Conservation (phyloP, 768 basidiomycete genomes). For the Trametes coccinea region DNA sequence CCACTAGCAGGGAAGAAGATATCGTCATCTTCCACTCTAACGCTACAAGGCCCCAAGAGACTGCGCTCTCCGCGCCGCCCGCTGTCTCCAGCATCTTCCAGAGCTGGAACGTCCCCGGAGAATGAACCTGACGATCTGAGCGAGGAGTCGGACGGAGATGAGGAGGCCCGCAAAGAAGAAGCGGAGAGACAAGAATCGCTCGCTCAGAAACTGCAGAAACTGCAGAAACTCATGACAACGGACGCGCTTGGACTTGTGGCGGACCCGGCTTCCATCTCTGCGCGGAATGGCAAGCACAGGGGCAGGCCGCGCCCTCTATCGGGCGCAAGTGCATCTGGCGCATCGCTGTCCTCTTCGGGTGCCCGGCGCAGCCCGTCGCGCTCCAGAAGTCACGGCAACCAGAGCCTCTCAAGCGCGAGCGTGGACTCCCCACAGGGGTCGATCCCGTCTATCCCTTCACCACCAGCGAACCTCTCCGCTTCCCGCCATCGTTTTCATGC, state of each 20-base stretch:
- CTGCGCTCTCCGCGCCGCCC: conserved; percentile 39
- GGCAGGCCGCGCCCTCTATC: conserved; percentile 24
- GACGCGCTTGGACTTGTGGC: conserved; percentile 70
- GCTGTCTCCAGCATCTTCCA: conserved; percentile 49
- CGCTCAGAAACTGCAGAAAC: conserved; percentile 64
- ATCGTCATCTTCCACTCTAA: conserved; percentile 71
- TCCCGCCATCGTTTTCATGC: conserved; percentile 36
- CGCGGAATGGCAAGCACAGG: conserved; percentile 11
- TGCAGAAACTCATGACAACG: conserved; percentile 72
- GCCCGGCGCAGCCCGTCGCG: conserved; percentile 43
- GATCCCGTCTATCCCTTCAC: conserved; percentile 80
- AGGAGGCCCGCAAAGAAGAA: conserved; percentile 59
- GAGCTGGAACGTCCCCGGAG: conserved; percentile 18
- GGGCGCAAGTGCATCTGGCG: background rate
- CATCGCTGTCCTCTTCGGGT: conserved; percentile 25
- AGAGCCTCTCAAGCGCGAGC: conserved; percentile 71
- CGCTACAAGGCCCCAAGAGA: conserved; percentile 55
- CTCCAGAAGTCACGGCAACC: conserved; percentile 52
- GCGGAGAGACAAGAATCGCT: conserved; percentile 69
- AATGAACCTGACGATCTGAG: conserved; percentile 8
- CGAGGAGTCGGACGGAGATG: conserved; percentile 48
- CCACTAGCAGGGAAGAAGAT: conserved; percentile 46
- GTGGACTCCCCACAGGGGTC: conserved; percentile 74
- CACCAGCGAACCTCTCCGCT: conserved; percentile 50
- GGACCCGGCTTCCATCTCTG: conserved; percentile 23